Conservation (phyloP, 1,284 basidiomycete genomes). For the Cystobasidium sp. region DNA sequence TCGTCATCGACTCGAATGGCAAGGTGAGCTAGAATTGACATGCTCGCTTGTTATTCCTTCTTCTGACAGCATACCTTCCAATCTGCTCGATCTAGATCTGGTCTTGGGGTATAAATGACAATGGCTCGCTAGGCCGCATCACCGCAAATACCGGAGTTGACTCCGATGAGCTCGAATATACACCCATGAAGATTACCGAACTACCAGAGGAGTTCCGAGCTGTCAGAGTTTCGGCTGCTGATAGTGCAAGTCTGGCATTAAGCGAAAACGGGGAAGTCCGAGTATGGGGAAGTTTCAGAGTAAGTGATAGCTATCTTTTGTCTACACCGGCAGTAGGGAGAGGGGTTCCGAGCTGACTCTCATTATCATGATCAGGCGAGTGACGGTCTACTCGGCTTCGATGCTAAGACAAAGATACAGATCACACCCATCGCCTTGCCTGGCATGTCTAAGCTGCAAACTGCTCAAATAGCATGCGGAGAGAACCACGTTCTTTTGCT, state of each 20-base stretch:
- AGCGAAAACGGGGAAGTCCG: conserved; percentile 67
- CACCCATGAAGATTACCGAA: conserved; percentile 70
- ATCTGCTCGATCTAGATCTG: conserved; percentile 62
- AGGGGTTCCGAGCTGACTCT: no score
- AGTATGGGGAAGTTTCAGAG: conserved; percentile 91
- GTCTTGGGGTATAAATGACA: conserved; percentile 90
- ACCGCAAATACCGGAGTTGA: conserved; percentile 71
- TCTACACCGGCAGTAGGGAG: no score
- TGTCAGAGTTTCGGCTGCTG: conserved; percentile 60
- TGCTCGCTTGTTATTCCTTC: no score
- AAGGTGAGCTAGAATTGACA: conserved; percentile 61
- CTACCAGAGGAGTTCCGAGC: conserved; percentile 72
- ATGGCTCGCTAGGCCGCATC: conserved; percentile 83
- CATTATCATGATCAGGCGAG: background rate
- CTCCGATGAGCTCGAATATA: conserved; percentile 76
- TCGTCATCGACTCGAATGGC: conserved; percentile 81
- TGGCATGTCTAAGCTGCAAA: conserved; percentile 13
- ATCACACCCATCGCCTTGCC: conserved; percentile 21
- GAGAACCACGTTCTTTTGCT: conserved; percentile 85
- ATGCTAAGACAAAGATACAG: conserved; percentile 26
- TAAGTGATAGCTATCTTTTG: conserved; percentile 60
- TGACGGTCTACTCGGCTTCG: conserved; percentile 23
- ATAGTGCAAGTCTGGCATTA: conserved; percentile 57
- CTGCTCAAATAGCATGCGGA: conserved; percentile 70
- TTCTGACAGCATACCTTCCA: background rate